Evolutionary conservation across 106 monocot genomes (phyloP).

Genomic region (Amphibolis antarctica): DNA sequence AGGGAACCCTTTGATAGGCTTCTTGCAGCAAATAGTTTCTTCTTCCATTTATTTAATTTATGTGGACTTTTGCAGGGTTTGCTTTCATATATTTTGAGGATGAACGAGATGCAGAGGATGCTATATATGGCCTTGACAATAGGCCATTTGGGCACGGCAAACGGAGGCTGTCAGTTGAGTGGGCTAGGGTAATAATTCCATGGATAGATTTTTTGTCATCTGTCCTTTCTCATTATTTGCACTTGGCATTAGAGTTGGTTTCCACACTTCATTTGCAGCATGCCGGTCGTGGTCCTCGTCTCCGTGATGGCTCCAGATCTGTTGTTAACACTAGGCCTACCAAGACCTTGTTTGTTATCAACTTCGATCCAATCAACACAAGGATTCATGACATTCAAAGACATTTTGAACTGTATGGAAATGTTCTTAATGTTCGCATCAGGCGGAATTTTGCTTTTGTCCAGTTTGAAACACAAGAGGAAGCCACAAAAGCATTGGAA

Average conservation of each 20-base stretch:
- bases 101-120: constrained; percentile 80
- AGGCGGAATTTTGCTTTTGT: constrained; percentile 80
- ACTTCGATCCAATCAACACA: constrained; percentile 59
- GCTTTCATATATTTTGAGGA: constrained; percentile 88
- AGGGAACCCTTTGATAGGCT: too few species aligned
- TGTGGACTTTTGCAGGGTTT: constrained; percentile 37
- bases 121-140: constrained; percentile 46
- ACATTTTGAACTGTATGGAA: constrained; percentile 76
- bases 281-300: constrained; percentile 50
- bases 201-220: neutral
- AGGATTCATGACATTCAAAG: constrained; percentile 59
- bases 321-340: constrained; percentile 40
- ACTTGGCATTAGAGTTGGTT: neutral
- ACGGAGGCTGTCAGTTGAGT: constrained; percentile 63
- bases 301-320: constrained; percentile 42
- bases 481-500: constrained; percentile 63
- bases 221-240: too few species aligned
- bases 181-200: constrained; percentile 53
- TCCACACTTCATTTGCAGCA: constrained; percentile 13
- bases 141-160: constrained; percentile 53
- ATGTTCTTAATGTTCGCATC: constrained; percentile 56
- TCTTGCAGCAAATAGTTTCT: neutral
- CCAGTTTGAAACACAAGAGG: constrained; percentile 75
- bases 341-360: constrained; percentile 72
- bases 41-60: neutral